Conservation (phyloP, 768 basidiomycete genomes). For the Serendipita sp. region DNA sequence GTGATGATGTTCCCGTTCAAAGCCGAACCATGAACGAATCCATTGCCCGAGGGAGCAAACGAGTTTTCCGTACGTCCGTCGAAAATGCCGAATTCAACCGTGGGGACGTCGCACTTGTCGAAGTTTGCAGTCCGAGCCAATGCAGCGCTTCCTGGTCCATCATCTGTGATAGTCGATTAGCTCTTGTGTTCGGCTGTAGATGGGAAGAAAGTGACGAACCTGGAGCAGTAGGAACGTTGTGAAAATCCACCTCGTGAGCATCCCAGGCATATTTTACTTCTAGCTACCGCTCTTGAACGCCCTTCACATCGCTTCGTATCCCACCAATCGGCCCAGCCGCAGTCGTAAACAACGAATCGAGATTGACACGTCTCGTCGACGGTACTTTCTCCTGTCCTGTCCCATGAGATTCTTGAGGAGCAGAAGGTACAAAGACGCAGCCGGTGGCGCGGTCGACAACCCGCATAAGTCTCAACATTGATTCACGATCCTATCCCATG, state of each 20-base stretch:
- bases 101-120: constrained; percentile 36
- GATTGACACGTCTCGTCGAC: constrained; percentile 31
- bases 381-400: constrained; percentile 13
- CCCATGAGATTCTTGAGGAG: constrained; percentile 16
- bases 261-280: constrained; percentile 72
- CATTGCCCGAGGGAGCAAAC: constrained; percentile 35
- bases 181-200: too few relatives aligned
- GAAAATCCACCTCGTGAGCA: constrained; percentile 54
- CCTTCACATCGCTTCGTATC: constrained; percentile 30
- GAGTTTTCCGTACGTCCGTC: constrained; percentile 37
- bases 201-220: too few relatives aligned
- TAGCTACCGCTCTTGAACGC: constrained; percentile 91
- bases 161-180: too few relatives aligned
- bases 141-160: not conserved
- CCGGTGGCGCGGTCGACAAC: constrained; percentile 84
- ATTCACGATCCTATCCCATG: constrained; percentile 80
- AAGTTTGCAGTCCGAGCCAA: constrained; percentile 22
- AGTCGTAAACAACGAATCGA: constrained; percentile 48
- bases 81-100: constrained; percentile 40
- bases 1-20: constrained; percentile 44
- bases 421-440: constrained; percentile 61
- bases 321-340: constrained; percentile 18
- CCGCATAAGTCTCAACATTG: constrained; percentile 78
- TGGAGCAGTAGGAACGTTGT: not conserved
- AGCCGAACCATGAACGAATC: constrained; percentile 46